Conservation (phyloP, 371 early-diverging fungal species). For the Phascolomyces articulosus region DNA sequence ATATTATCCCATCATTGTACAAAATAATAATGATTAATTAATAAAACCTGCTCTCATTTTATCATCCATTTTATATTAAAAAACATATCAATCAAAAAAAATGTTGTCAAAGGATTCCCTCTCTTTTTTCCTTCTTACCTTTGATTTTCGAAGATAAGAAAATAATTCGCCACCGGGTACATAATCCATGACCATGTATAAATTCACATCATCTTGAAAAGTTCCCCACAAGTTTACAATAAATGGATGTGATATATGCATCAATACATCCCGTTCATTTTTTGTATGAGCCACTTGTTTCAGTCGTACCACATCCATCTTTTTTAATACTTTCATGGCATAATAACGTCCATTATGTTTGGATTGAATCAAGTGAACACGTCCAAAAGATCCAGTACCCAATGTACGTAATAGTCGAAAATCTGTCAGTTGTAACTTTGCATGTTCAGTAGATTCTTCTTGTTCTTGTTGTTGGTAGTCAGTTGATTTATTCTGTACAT, state of each 20-base stretch:
- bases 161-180: constrained; percentile 95
- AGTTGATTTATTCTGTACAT: not conserved
- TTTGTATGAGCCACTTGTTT: constrained; percentile 94
- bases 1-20: too few relatives aligned
- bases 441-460: constrained; percentile 26
- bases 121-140: too few relatives aligned
- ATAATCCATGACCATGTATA: constrained; percentile 95
- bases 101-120: too few relatives aligned
- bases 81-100: too few relatives aligned
- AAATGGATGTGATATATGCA: constrained; percentile 84
- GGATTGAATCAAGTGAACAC: constrained; percentile 88
- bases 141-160: constrained; percentile 64
- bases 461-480: not conserved
- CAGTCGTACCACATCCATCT: constrained; percentile 89
- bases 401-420: constrained; percentile 78
- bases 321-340: constrained; percentile 93
- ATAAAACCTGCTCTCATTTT: too few relatives aligned
- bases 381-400: constrained; percentile 99
- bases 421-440: constrained; percentile 63
- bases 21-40: too few relatives aligned
- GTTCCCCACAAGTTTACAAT: constrained; percentile 89
- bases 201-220: constrained; percentile 83
- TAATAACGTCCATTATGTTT: constrained; percentile 84
- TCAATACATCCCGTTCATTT: constrained; percentile 89
- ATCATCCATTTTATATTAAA: too few relatives aligned